Evolutionary conservation across 176 grass and related monocot genomes (phyloP), one percentile per base, ranked within the genome.

Genomic region (Alopecurus myosuroides): DNA sequence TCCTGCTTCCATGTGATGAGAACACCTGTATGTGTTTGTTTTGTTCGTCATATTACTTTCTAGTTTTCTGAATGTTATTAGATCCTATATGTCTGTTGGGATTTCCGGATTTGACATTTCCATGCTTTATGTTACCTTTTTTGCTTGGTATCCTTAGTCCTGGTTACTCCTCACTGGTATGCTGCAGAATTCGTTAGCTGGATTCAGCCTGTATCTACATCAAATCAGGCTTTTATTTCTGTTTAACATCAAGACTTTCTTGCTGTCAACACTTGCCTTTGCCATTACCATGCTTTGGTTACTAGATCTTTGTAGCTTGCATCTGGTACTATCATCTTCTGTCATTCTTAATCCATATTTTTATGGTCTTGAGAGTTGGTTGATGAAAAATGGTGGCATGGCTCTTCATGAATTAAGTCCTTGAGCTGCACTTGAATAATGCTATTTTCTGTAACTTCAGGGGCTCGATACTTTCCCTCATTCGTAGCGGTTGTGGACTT

Each of bases 371-470:
- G n/a, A 69, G 12, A 35, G 35, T 77, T 76, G 33, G 37, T 73
- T 57, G 39, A 52, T 83, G 22, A 62, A 76, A 12, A 34, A 30
- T 77, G 37, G 41, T 70, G 44, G 28, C 53, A 77, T 77, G 62
- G 23, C 8, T 69, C 52, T 63, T 83, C 12, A 31, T 42, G 44
- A 67, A 57, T 85, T 85, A 25, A 67, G 26, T 73, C 65, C 56
- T 20, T 18, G 5, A 55, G 45, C 11, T 82, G 64, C 11, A 65
- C 18, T n/a, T 3, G 50, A 62, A 72, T 29, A 11, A 22, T 36
- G 30, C 65, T n/a, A 20, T 65, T 36, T 62, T n/a, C 0, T 55
- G 45, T 72, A 78, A 86, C 42, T 30, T 53, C 5, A 33, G 14
- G 46, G 50, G 45, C 35, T 78, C 1, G 28, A 42, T 77, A 40